Conservation (phyloP, 2,329 filamentous ascomycete genomes). For the Chaetomium sp. region DNA sequence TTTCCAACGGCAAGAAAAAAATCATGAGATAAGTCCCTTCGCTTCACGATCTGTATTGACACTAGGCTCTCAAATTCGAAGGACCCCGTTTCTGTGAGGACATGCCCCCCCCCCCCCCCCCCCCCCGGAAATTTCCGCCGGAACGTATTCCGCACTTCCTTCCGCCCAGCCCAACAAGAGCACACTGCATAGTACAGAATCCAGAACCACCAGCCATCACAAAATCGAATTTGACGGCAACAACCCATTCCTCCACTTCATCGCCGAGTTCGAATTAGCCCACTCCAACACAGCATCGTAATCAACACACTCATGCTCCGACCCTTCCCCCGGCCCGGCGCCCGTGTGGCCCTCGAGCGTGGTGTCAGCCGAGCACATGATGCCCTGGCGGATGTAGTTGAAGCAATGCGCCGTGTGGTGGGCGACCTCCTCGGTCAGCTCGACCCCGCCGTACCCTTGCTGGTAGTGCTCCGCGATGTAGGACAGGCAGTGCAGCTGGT, state of each 20-base stretch:
- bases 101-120: too few species aligned
- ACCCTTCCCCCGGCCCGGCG: constrained; percentile 32
- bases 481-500: constrained; percentile 35
- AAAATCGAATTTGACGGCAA: constrained; percentile 10
- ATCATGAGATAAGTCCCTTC: too few species aligned
- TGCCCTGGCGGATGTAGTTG: constrained; percentile 34
- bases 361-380: constrained; percentile 34
- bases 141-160: too few species aligned
- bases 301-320: constrained; percentile 31
- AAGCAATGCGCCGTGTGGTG: constrained; percentile 35
- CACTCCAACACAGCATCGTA: constrained; percentile 32
- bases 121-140: too few species aligned
- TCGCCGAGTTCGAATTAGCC: constrained; percentile 29
- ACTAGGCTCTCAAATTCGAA: too few species aligned
- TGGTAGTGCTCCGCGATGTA: constrained; percentile 31
- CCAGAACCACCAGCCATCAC: background rate
- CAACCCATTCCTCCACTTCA: constrained; percentile 27
- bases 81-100: too few species aligned
- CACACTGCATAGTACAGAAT: too few species aligned
- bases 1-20: too few species aligned
- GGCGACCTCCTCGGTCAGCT: constrained; percentile 29
- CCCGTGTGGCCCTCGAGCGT: constrained; percentile 34
- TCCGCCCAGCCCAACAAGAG: too few species aligned
- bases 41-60: too few species aligned
- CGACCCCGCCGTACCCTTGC: constrained; percentile 29